These are phyloP conservation scores for Tolypocladium album DNA, from an alignment of 2,329 filamentous ascomycete species.

Conservation along the genomic window DNA sequence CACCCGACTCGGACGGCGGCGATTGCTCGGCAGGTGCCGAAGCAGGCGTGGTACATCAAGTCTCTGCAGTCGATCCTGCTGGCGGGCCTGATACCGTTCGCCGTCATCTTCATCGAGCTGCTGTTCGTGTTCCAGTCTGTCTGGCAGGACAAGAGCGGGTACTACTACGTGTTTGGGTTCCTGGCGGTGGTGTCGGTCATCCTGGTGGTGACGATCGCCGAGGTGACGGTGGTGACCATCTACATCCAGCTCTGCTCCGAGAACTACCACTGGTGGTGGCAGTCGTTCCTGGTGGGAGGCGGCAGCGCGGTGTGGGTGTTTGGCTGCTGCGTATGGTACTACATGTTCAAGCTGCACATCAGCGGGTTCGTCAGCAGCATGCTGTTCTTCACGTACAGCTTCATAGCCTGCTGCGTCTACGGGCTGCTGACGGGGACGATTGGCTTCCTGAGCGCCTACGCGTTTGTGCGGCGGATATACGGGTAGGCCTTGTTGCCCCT, in stretches of 20 bases:
- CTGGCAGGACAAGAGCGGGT: slow-evolving; percentile 84
- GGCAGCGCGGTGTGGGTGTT: slow-evolving; percentile 75
- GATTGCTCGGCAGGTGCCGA: slow-evolving; percentile 63
- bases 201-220: slow-evolving; percentile 64
- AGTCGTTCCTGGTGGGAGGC: slow-evolving; percentile 70
- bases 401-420: slow-evolving; percentile 72
- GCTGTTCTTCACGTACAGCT: slow-evolving; percentile 78
- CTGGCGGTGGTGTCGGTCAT: slow-evolving; percentile 63
- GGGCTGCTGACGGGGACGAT: slow-evolving; percentile 73
- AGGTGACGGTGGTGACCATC: slow-evolving; percentile 73
- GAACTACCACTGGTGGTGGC: slow-evolving; percentile 92
- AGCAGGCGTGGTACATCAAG: slow-evolving; percentile 64
- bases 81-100: slow-evolving; percentile 72
- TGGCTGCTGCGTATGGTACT: slow-evolving; percentile 76
- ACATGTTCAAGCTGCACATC: slow-evolving; percentile 69
- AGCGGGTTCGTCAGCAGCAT: slow-evolving; percentile 68
- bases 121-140: slow-evolving; percentile 79
- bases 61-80: slow-evolving; percentile 54
- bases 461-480: slow-evolving; percentile 77
- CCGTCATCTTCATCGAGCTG: slow-evolving; percentile 79
- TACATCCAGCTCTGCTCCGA: slow-evolving; percentile 77
- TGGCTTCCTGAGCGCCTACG: slow-evolving; percentile 74
- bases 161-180: slow-evolving; percentile 89
- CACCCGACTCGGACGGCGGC: slow-evolving; percentile 70
- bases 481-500: slow-evolving; percentile 37